Percentiles rank a stretch among this genome's conserved stretches.
Evolutionary conservation across 164 flowering plant genomes (phyloP).

Genomic region (Chimonanthus salicifolius): DNA sequence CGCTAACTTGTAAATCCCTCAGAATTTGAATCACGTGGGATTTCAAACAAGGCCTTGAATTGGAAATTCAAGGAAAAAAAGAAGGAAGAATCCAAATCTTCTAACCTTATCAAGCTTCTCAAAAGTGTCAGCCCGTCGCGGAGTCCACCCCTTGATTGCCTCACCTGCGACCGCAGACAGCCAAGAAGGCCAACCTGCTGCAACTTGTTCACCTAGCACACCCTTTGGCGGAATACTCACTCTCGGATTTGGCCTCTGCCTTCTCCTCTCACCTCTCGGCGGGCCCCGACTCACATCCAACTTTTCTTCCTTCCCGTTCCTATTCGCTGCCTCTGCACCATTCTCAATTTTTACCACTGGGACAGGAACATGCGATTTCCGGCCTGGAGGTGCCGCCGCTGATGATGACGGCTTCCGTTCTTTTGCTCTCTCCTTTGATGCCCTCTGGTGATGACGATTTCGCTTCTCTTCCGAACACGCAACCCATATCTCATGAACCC

Average conservation of each 20-base stretch:
- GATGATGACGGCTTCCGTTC: background rate
- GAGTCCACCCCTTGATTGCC: slow-evolving; percentile 47
- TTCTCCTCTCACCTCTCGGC: slow-evolving; percentile 19
- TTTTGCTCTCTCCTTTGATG: slow-evolving; percentile 16
- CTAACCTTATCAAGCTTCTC: slow-evolving; percentile 43
- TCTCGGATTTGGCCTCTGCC: slow-evolving; percentile 28
- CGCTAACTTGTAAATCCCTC: too few species aligned
- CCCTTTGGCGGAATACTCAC: slow-evolving; percentile 32
- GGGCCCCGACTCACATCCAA: slow-evolving; percentile 9
- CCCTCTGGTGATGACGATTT: background rate
- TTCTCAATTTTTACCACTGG: slow-evolving; percentile 5
- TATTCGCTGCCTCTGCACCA: slow-evolving; percentile 19
- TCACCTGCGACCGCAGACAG: slow-evolving; percentile 45
- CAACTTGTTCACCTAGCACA: slow-evolving; percentile 45
- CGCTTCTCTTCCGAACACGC: slow-evolving; percentile 36
- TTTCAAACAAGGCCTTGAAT: too few species aligned
- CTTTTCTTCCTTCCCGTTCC: slow-evolving; percentile 15
- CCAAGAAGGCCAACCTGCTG: slow-evolving; percentile 56
- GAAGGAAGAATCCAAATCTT: background rate
- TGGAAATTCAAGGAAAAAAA: background rate
- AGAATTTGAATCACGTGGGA: too few species aligned
- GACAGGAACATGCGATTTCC: slow-evolving; percentile 18
- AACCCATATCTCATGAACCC: slow-evolving; percentile 34
- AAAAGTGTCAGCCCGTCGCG: slow-evolving; percentile 40
- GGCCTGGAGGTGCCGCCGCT: background rate